Base-by-base conservation (phyloP, 805 yeast genomes). In the Zygotorulaspora sp. region DNA sequence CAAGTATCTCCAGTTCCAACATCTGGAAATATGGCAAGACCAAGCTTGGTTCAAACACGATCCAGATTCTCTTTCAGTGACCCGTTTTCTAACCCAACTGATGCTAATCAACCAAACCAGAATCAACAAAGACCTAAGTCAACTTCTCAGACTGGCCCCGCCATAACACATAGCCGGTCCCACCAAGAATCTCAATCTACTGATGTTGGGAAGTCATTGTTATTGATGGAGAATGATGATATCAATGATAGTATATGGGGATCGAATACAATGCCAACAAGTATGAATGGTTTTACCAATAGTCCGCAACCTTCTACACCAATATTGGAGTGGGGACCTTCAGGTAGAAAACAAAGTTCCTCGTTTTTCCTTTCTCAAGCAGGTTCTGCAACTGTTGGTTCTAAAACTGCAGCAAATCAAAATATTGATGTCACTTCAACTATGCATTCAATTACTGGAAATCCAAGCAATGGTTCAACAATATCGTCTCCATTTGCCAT, bases 31-130 rank as follows among this genome's bases (percentile, higher is more conserved):
- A 67, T 60, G 41, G 74, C 75, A 53, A 67, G 82, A 50, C 76
- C 78, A 35, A 70, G 78, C 12, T 57, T 75, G 32, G 76, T 77
- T 24, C 66, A 69, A 39, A 81, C 77, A 53, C 64, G 84, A 48
- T 78, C 84, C n/a, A 68, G 86, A 48, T 80, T 81, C 51, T 66
- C 81, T 25, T 81, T 81, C 54, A 73, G 80, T 47, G 87, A 80
- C 53, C 85, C 86, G 7, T 73, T 74, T 49, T 60, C 54, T n/a
- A 53, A 49, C 22, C 67, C 63, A 15, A 28, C 52, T 4, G 41
- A 35, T 15, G 48, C 28, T 16, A 36, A 40, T 16, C 43, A 26
- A 32, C 43, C 31, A 27, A 38, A 34, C 47, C 41, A 36, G 4
- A 36, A 30, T n/a, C 33, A 36, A 16, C 37, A 26, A 8, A 44